A percentile compares a stretch with the other conserved stretches of the same genome.
These are phyloP conservation scores for Ambrosiella beaveri DNA, from an alignment of 2,329 filamentous ascomycete genomes.

Conservation along the genomic window DNA sequence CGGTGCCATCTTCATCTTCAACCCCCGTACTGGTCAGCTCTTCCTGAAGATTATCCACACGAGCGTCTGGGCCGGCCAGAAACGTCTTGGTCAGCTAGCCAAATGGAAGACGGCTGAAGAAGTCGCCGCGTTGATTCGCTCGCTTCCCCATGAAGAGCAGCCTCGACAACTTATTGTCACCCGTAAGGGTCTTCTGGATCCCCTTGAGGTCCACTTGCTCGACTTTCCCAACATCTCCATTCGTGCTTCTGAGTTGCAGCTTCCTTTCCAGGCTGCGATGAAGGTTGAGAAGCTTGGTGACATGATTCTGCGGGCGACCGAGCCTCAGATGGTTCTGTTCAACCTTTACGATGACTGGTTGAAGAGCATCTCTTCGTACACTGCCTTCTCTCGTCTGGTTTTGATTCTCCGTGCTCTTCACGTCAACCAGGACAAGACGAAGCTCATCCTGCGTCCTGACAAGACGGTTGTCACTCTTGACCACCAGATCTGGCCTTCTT, in stretches of 20 bases:
- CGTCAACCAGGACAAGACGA: conserved; percentile 97
- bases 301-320: conserved; percentile 94
- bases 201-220: conserved; percentile 87
- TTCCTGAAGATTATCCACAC: conserved; percentile 99
- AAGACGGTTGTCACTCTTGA: conserved; percentile 97
- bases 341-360: conserved; percentile 98
- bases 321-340: conserved; percentile 99
- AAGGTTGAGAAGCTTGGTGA: conserved; percentile 98
- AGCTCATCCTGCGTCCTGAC: conserved; percentile 83
- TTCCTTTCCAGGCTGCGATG: conserved; percentile 99
- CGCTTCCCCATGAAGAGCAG: conserved; percentile 90
- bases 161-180: conserved; percentile 98
- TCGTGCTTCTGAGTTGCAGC: conserved; percentile 83
- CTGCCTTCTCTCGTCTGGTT: conserved; percentile 87
- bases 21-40: conserved; percentile 89
- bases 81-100: conserved; percentile 91
- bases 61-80: conserved; percentile 97
- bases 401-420: conserved; percentile 87
- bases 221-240: conserved; percentile 99
- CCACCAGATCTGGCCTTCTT: conserved; percentile 93
- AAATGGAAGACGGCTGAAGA: conserved; percentile 99
- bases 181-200: conserved; percentile 89
- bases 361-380: conserved; percentile 96
- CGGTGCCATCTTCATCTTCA: conserved; percentile 99
- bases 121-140: conserved; percentile 92